Base-by-base conservation (phyloP, 2,329 filamentous ascomycete species). In the Claviceps capensis region DNA sequence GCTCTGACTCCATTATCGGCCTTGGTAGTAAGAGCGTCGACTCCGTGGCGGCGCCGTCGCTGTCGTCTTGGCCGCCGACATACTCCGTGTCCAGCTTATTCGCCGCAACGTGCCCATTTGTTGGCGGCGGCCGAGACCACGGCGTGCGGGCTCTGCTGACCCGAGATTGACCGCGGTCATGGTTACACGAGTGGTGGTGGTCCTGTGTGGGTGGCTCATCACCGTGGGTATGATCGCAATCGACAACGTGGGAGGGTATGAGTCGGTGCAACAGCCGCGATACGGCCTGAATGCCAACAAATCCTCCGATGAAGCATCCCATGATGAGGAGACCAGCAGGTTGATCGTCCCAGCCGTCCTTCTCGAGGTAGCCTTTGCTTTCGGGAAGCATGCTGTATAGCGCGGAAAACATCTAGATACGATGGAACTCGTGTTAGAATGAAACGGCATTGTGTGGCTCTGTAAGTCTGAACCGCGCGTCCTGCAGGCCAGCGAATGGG, bases 331-430 rank as follows among this genome's bases (percentile, higher is more conserved):
- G 77, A 14, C 83, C 83, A 5, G 90, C 87, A 2, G 69, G 64
- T 55, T 82, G 78, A 3, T 86, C 73, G 7, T 78, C 75, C 67
- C 83, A 82, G 16, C 82, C 83, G 49, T 82, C 85, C 51, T 81
- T 74, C 54, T 77, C 72, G 3, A 98, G 76, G 62, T 95, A 95
- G 41, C 74, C 74, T 62, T 85, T 89, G 2, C 91, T 83, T 19
- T 87, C 88, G 9, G 91, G 91, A 7, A 97, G 77, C 86, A 97
- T 96, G 67, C 83, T 93, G 67, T 90, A 95, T 34, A 97, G 70
- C 1, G 91, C 83, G 38, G 90, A 95, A 67, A 95, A 96, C 42
- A 95, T 78, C 89, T 95, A 60, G 22, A 22, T 23, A 11, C 38
- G 19, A 14, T 3, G 23, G 16, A 13, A 8, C n/a, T 13, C 16